These are phyloP conservation scores for Hemileccinum impolitum DNA, from an alignment of 768 basidiomycete species.

Conservation along the genomic window DNA sequence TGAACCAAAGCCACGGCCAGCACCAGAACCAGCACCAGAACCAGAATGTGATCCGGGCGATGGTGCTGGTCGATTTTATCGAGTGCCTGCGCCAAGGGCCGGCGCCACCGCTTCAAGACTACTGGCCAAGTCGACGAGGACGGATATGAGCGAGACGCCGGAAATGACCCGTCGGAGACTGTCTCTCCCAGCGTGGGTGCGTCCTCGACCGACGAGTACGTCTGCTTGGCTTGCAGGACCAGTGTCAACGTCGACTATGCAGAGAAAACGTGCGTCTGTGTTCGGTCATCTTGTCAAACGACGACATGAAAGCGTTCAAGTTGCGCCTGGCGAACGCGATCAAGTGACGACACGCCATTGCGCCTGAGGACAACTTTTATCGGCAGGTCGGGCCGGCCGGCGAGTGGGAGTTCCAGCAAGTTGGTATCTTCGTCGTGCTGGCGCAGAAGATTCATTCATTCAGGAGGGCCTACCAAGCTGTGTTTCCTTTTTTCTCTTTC, in stretches of 20 bases:
- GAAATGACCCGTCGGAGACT: not conserved
- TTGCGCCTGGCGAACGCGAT: constrained; percentile 1
- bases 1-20: not conserved
- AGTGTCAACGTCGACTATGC: constrained; percentile 5
- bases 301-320: constrained; percentile 2
- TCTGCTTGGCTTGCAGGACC: not conserved
- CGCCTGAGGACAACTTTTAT: not conserved
- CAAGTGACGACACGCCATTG: not conserved
- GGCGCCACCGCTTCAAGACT: constrained; percentile 11
- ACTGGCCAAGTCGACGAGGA: not conserved
- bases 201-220: constrained; percentile 3
- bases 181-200: not conserved
- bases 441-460: constrained; percentile 1
- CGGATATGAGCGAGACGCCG: not conserved
- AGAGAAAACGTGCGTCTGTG: not conserved
- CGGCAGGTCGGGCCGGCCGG: not conserved
- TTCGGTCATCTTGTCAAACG: constrained; percentile 7
- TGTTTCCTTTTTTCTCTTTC: not conserved
- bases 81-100: constrained; percentile 9
- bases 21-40: not conserved
- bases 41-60: not conserved
- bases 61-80: not conserved
- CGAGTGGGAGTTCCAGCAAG: too few species aligned
- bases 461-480: constrained; percentile 1
- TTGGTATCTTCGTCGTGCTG: not conserved